Evolutionary conservation across 768 basidiomycete species (phyloP).

Genomic region (Asterophora lycoperdoides): DNA sequence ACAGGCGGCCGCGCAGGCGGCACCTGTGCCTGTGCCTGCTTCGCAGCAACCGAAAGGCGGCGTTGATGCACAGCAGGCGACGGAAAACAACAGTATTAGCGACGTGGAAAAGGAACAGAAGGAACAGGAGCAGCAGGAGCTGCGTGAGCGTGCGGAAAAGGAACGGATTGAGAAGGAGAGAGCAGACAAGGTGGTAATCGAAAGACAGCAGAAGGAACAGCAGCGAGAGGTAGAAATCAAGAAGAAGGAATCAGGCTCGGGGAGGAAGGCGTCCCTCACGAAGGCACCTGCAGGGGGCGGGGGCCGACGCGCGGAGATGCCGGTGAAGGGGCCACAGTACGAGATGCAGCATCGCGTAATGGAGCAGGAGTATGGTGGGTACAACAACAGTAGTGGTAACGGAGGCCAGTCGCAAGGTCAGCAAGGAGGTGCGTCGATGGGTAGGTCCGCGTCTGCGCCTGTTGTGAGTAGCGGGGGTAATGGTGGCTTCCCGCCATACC

Average conservation of each 20-base stretch:
- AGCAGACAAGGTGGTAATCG: slow-evolving; percentile 21
- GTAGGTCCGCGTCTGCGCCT: slow-evolving; percentile 23
- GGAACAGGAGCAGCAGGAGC: slow-evolving; percentile 31
- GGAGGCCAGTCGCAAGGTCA: slow-evolving; percentile 28
- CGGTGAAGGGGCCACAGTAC: slow-evolving; percentile 85
- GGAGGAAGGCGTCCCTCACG: slow-evolving; percentile 58
- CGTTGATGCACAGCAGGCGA: slow-evolving; percentile 23
- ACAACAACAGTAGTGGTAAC: slow-evolving; percentile 16
- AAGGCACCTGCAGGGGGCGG: slow-evolving; percentile 46
- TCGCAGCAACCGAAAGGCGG: slow-evolving; percentile 23
- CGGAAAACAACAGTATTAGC: slow-evolving; percentile 23
- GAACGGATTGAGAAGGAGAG: slow-evolving; percentile 40
- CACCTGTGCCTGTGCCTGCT: slow-evolving; percentile 34
- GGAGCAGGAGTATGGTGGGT: slow-evolving; percentile 77
- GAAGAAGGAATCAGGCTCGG: slow-evolving; percentile 52
- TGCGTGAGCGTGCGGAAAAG: slow-evolving; percentile 42
- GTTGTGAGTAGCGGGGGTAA: slow-evolving; percentile 18
- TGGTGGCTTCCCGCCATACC: too few species aligned
- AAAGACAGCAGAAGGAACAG: slow-evolving; percentile 19
- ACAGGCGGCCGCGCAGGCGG: slow-evolving; percentile 54
- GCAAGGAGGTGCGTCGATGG: slow-evolving; percentile 27
- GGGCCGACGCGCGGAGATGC: slow-evolving; percentile 75
- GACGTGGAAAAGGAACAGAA: slow-evolving; percentile 36
- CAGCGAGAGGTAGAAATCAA: slow-evolving; percentile 48
- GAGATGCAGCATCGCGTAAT: slow-evolving; percentile 93